Conservation (phyloP, 23 red algal species). For the Pyropia haitanensis region DNA sequence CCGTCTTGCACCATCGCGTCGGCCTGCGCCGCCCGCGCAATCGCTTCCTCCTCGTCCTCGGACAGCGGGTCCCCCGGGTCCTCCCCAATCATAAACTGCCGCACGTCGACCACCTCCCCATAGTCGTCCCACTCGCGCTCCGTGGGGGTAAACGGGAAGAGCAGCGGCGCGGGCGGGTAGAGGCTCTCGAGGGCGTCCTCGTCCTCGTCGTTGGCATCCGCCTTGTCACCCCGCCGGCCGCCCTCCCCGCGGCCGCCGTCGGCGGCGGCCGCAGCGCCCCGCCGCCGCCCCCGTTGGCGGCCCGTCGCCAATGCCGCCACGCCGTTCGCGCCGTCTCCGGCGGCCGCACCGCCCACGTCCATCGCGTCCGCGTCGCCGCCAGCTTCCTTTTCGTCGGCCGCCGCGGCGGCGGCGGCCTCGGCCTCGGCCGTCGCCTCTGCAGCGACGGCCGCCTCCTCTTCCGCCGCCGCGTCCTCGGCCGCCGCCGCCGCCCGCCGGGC, state of each 20-base stretch:
- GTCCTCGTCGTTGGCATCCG: too few species aligned
- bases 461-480: too few species aligned
- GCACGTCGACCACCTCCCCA: constrained; percentile 72
- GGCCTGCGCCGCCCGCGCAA: neutral
- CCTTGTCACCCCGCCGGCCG: too few species aligned
- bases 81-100: constrained; percentile 89
- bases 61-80: constrained; percentile 63
- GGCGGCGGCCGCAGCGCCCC: too few species aligned
- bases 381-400: neutral
- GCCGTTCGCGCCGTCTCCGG: neutral
- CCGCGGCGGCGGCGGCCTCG: neutral
- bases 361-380: neutral
- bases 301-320: too few species aligned
- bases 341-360: neutral
- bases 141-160: too few species aligned
- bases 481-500: too few species aligned
- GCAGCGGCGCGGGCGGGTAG: too few species aligned
- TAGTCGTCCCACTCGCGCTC: constrained; percentile 67
- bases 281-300: too few species aligned
- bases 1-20: neutral
- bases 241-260: too few species aligned
- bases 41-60: constrained; percentile 21
- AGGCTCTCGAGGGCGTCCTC: neutral
- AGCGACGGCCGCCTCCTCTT: too few species aligned
- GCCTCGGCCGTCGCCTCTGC: too few species aligned